phyloP scores from a whole-genome alignment of 768 basidiomycete genomes.

The Podaxis rugospora region DNA sequence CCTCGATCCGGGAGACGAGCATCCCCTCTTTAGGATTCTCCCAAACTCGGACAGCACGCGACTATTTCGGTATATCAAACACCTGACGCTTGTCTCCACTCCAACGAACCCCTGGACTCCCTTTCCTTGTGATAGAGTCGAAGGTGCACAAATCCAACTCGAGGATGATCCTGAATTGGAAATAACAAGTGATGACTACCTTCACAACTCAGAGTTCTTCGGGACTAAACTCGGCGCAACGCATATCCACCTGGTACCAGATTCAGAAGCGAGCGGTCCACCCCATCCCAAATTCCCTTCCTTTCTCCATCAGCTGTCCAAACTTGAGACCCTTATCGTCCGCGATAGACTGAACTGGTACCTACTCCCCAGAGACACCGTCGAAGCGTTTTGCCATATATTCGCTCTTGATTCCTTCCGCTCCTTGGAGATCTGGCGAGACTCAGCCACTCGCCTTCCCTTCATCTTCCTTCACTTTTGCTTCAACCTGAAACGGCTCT shows the following conservation, averaged over 20 bases:
- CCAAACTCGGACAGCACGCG: background rate
- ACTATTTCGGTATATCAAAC: background rate
- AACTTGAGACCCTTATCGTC: background rate
- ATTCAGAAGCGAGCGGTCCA: background rate
- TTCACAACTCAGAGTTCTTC: background rate
- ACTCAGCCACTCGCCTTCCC: background rate
- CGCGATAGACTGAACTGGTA: background rate
- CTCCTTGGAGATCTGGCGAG: slow-evolving; percentile 1
- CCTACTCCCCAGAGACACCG: background rate
- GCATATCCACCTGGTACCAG: background rate
- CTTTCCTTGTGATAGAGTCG: background rate
- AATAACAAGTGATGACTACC: background rate
- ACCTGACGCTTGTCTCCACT: background rate
- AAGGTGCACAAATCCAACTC: background rate
- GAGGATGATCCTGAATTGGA: background rate
- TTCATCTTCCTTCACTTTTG: slow-evolving; percentile 3
- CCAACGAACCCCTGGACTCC: background rate
- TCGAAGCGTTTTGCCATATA: background rate
- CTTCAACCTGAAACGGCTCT: background rate
- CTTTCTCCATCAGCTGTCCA: slow-evolving; percentile 1
- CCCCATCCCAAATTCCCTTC: slow-evolving; percentile 2
- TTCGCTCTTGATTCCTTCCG: background rate
- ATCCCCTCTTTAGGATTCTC: background rate
- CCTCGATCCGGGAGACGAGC: background rate
- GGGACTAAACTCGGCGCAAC: background rate